phyloP scores from a whole-genome alignment of 2,329 filamentous ascomycete species.

The Fusarium brachygibbosum region DNA sequence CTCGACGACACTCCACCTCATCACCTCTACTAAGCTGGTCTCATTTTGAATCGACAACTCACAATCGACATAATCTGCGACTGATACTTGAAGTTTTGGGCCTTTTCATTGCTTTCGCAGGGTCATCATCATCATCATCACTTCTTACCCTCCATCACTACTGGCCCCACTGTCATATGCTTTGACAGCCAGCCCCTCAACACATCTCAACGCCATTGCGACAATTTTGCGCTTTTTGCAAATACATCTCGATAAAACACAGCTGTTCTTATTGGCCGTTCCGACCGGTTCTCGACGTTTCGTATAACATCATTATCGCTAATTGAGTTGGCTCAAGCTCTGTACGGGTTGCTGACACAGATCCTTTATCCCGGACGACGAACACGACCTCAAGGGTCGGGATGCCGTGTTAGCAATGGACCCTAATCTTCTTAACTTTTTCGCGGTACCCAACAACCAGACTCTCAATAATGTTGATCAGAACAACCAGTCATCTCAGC shows the following conservation, averaged over 20 bases:
- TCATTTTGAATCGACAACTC: conserved; percentile 21
- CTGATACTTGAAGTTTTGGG: neutral
- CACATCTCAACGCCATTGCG: conserved; percentile 36
- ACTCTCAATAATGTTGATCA: conserved; percentile 49
- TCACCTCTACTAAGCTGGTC: conserved; percentile 24
- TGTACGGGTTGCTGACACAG: conserved; percentile 41
- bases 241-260: conserved; percentile 22
- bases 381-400: conserved; percentile 47
- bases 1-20: conserved; percentile 47
- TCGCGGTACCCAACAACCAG: conserved; percentile 50
- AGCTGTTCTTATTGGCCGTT: conserved; percentile 20
- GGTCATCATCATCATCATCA: conserved; percentile 19
- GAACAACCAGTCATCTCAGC: conserved; percentile 46
- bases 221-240: conserved; percentile 32
- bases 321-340: conserved; percentile 41
- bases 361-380: conserved; percentile 38
- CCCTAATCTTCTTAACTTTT: conserved; percentile 50
- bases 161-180: conserved; percentile 39
- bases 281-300: conserved; percentile 6
- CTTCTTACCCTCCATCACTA: conserved; percentile 15
- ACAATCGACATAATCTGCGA: conserved; percentile 15
- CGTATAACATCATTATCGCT: conserved; percentile 16
- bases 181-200: conserved; percentile 40
- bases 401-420: conserved; percentile 52
- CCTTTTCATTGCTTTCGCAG: conserved; percentile 28